Conservation (phyloP, 345 rosid species). For the Corchorus capsularis region DNA sequence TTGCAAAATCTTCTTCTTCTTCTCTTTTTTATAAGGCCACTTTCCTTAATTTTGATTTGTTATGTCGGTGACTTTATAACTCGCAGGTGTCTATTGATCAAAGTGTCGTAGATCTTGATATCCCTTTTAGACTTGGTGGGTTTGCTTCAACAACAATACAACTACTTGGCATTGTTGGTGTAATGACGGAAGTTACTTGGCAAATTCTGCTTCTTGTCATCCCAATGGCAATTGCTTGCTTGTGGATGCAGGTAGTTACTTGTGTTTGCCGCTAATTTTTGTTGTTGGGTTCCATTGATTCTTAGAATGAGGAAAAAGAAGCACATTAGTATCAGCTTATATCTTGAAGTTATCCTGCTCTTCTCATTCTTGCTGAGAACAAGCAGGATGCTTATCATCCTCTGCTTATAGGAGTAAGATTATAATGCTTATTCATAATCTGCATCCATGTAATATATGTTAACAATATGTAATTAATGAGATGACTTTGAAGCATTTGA, state of each 20-base stretch:
- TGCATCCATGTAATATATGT: background rate
- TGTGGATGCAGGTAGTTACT: constrained; percentile 94
- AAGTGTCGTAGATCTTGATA: constrained; percentile 99
- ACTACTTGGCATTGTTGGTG: constrained; percentile 91
- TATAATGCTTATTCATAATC: background rate
- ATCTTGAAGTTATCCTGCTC: background rate
- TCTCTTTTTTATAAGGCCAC: background rate
- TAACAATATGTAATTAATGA: background rate
- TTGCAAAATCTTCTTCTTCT: constrained; percentile 6
- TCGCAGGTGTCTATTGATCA: constrained; percentile 96
- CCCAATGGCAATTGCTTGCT: constrained; percentile 96
- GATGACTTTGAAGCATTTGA: background rate
- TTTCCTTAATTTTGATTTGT: constrained; percentile 13
- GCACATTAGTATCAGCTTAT: constrained; percentile 11
- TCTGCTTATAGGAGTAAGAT: background rate
- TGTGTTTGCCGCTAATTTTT: constrained; percentile 3
- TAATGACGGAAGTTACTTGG: constrained; percentile 97
- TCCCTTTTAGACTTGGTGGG: constrained; percentile 98
- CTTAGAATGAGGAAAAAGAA: constrained; percentile 17
- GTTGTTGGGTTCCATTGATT: constrained; percentile 11
- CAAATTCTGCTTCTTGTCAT: constrained; percentile 94
- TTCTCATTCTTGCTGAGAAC: constrained; percentile 8
- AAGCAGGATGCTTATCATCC: constrained; percentile 3
- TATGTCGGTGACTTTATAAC: constrained; percentile 16
- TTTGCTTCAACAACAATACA: constrained; percentile 99